Evolutionary conservation across 1,284 basidiomycete species (phyloP).

Genomic region (Pseudozyma pruni): DNA sequence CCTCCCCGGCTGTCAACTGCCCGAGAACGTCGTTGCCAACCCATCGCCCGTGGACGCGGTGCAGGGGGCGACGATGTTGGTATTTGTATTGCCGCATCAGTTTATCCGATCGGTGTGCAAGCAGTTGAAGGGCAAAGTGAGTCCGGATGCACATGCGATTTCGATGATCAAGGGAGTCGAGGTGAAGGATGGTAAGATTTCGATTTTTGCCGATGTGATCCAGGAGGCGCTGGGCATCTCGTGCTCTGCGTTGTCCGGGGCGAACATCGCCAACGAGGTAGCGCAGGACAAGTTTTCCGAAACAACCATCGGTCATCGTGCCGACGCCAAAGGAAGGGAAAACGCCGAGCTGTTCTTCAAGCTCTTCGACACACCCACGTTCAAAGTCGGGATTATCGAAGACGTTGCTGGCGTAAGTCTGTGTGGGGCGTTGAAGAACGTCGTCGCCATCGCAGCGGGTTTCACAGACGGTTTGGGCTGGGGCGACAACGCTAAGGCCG

Average conservation of each 20-base stretch:
- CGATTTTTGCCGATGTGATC: conserved; percentile 73
- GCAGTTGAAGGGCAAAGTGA: conserved; percentile 61
- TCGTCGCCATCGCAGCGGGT: conserved; percentile 73
- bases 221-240: conserved; percentile 71
- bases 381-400: conserved; percentile 72
- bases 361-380: conserved; percentile 71
- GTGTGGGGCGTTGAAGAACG: conserved; percentile 73
- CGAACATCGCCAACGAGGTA: conserved; percentile 74
- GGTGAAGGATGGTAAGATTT: conserved; percentile 70
- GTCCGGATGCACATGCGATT: conserved; percentile 64
- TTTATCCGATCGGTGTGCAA: conserved; percentile 67
- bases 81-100: conserved; percentile 73
- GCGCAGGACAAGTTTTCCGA: conserved; percentile 71
- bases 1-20: conserved; percentile 72
- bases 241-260: conserved; percentile 72
- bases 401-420: conserved; percentile 73
- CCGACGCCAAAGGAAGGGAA: conserved; percentile 49
- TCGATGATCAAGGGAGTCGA: conserved; percentile 69
- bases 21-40: conserved; percentile 72
- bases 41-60: conserved; percentile 71
- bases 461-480: conserved; percentile 72
- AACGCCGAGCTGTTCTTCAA: conserved; percentile 63
- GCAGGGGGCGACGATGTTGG: conserved; percentile 72
- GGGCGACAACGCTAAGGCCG: conserved; percentile 74
- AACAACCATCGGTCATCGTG: conserved; percentile 73